These are phyloP conservation scores for Mesembryanthemum crystallinum DNA, from an alignment of 148 eudicot genomes.

Conservation along the genomic window DNA sequence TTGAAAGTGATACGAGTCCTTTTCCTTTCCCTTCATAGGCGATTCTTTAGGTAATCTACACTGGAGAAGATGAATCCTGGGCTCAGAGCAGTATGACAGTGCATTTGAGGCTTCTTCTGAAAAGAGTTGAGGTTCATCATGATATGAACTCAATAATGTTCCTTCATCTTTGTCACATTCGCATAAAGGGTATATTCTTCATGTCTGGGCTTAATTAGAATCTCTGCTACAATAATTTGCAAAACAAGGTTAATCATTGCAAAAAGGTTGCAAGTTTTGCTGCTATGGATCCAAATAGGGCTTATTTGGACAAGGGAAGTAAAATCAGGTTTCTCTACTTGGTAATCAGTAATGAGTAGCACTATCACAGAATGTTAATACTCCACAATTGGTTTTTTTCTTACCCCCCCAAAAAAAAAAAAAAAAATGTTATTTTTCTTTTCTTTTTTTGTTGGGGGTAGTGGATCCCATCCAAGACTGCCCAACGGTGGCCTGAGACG, in stretches of 20 bases:
- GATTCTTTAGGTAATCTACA: not conserved
- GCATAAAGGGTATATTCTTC: not conserved
- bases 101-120: not conserved
- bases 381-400: too few relatives aligned
- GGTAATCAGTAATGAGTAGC: too few relatives aligned
- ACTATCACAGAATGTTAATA: too few relatives aligned
- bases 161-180: not conserved
- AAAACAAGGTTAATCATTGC: not conserved
- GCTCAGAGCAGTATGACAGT: not conserved
- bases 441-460: too few relatives aligned
- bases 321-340: too few relatives aligned
- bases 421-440: too few relatives aligned
- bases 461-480: too few relatives aligned
- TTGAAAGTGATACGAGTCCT: not conserved
- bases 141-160: not conserved
- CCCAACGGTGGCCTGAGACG: too few relatives aligned
- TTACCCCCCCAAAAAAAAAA: too few relatives aligned
- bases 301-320: not conserved
- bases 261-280: not conserved
- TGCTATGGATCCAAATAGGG: not conserved
- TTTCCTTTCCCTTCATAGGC: not conserved
- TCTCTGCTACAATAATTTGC: not conserved
- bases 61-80: not conserved
- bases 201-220: not conserved
- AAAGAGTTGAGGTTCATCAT: not conserved